A percentile compares a stretch with the other conserved stretches of the same genome.
Evolutionary conservation across 73 alveolate genomes (phyloP).

Genomic region (Stentor roeselii): DNA sequence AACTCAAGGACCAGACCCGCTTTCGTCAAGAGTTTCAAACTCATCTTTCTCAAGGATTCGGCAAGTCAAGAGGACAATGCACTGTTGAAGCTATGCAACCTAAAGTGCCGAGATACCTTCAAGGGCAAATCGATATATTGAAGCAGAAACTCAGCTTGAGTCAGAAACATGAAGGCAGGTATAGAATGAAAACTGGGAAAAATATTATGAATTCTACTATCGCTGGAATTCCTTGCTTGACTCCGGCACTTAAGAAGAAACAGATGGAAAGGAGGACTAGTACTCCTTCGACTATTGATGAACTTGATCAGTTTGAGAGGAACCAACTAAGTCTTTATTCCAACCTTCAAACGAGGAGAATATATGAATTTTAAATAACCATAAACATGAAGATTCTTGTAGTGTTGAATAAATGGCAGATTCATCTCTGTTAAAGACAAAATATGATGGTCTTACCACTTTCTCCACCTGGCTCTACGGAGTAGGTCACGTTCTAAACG

Average conservation of each 20-base stretch:
- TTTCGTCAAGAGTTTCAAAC: background rate
- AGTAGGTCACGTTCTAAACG: conserved; percentile 56
- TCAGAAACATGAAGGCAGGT: background rate
- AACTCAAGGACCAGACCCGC: background rate
- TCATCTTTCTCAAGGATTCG: background rate
- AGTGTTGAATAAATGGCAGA: conserved; percentile 4
- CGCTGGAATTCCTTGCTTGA: background rate
- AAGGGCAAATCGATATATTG: background rate
- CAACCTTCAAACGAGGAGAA: background rate
- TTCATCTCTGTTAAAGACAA: background rate
- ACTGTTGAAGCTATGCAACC: conserved; percentile 25
- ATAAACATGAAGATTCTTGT: no score
- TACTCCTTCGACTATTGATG: background rate
- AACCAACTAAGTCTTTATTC: background rate
- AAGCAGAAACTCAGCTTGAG: background rate
- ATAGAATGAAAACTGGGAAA: background rate
- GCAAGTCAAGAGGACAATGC: conserved; percentile 17
- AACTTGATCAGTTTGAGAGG: background rate
- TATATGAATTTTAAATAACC: no score
- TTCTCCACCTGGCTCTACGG: conserved; percentile 46
- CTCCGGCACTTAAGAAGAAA: background rate
- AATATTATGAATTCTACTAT: background rate
- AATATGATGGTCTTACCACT: conserved; percentile 46
- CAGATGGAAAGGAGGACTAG: background rate
- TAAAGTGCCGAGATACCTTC: conserved; percentile 13